Base-by-base conservation (phyloP, 257 asterid genomes). In the Fraxinus cuspidata region DNA sequence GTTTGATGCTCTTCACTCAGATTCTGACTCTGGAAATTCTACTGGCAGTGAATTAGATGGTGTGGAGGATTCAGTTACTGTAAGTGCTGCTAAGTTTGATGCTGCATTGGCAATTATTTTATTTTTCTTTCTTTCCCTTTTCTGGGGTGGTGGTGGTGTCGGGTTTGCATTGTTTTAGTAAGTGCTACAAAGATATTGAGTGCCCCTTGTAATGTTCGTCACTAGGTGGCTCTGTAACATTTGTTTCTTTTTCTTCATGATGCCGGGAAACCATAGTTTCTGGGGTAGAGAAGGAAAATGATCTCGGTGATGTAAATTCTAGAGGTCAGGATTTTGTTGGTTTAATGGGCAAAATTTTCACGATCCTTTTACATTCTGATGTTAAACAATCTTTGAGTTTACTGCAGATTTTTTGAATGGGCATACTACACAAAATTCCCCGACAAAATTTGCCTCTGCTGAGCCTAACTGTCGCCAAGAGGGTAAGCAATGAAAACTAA, bases 401-500 rank as follows among this genome's bases (percentile, higher is more conserved):
- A 53, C 49, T 25, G 67, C 84, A 90, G 92, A 76, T 74, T n/a
- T 71, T 27, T 72, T 78, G 74, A 79, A 74, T 78, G 88, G 83
- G 73, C 80, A 75, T 66, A 74, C 81, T 40, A 83, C 83, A 86
- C 87, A 74, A 76, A 60, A 85, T 83, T 79, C 79, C 15, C 71
- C 72, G 10, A 73, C 87, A 69, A 78, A 74, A 72, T 81, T 82
- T 42, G 56, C 82, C 78, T 81, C 87, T 56, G 77, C 73, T 37
- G 92, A 85, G 71, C 85, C 83, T 16, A 72, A 68, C 77, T 77
- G 79, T 81, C 58, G 72, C 51, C 88, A 70, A 84, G 93, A 88
- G 88, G 95, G 95, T 87, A 87, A 88, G 94, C 85, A 81, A 86
- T 82, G 90, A 86, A 86, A 81, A 82, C 81, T 74, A 80, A 78